Conservation (phyloP, 257 asterid genomes). For the Nicotiana tomentosiformis region DNA sequence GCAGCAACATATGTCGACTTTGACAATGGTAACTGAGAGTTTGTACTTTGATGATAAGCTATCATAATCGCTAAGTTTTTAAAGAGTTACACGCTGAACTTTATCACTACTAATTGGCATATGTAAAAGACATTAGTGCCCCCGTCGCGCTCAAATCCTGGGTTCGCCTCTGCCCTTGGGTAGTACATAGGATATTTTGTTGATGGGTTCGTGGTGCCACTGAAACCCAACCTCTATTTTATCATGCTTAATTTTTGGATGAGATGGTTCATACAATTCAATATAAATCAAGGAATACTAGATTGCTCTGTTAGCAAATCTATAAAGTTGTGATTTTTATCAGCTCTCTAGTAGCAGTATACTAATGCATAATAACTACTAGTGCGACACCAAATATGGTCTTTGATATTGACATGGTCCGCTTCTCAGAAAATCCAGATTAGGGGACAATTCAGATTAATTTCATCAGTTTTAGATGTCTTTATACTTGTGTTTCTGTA, state of each 20-base stretch:
- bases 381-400: not conserved
- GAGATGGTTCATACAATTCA: not conserved
- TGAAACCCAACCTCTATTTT: not conserved
- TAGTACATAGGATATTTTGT: too few species aligned
- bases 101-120: too few species aligned
- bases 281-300: not conserved
- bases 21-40: too few species aligned
- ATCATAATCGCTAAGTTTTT: too few species aligned
- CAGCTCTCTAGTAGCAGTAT: not conserved
- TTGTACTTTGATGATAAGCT: too few species aligned
- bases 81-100: too few species aligned
- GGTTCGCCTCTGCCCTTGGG: too few species aligned
- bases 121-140: too few species aligned
- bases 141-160: too few species aligned
- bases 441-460: not conserved
- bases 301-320: not conserved
- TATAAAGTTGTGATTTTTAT: slow-evolving; percentile 1
- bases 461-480: not conserved
- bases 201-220: not conserved
- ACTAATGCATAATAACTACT: not conserved
- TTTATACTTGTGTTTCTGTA: not conserved
- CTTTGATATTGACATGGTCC: not conserved
- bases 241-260: not conserved
- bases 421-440: not conserved
- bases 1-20: too few species aligned